Evolutionary conservation across 768 basidiomycete genomes (phyloP).

Genomic region (Tylopilus felleus): DNA sequence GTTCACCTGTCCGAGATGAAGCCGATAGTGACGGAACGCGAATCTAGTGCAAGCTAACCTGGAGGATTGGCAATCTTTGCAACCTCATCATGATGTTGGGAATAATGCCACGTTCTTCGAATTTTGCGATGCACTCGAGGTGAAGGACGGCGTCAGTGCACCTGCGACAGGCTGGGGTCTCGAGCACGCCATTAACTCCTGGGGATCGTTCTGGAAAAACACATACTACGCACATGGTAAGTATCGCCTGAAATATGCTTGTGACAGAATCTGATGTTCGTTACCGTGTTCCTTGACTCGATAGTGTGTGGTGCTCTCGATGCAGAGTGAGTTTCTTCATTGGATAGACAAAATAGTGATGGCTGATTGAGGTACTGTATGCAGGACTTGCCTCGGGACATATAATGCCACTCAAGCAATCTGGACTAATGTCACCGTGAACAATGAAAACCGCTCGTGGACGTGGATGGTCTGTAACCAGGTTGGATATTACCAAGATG

Average conservation of each 20-base stretch:
- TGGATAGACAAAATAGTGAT: not conserved
- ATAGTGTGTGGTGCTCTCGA: slow-evolving; percentile 44
- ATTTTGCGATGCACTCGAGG: slow-evolving; percentile 40
- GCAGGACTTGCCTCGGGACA: slow-evolving; percentile 41
- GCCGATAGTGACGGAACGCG: slow-evolving; percentile 21
- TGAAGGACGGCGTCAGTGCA: slow-evolving; percentile 42
- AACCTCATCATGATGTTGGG: slow-evolving; percentile 50
- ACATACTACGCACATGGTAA: slow-evolving; percentile 45
- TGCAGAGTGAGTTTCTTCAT: not conserved
- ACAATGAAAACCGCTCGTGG: slow-evolving; percentile 64
- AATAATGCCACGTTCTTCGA: slow-evolving; percentile 34
- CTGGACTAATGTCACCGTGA: slow-evolving; percentile 54
- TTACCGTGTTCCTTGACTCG: not conserved
- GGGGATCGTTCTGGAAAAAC: slow-evolving; percentile 56
- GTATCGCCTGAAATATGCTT: slow-evolving; percentile 18
- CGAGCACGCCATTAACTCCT: slow-evolving; percentile 54
- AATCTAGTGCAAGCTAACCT: slow-evolving; percentile 46
- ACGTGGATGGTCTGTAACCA: slow-evolving; percentile 74
- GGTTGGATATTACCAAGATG: slow-evolving; percentile 50
- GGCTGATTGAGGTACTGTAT: slow-evolving; percentile 37
- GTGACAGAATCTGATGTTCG: not conserved
- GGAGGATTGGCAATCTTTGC: slow-evolving; percentile 67
- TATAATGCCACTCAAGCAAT: slow-evolving; percentile 37
- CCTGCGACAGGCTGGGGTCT: slow-evolving; percentile 56
- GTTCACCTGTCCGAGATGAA: slow-evolving; percentile 11